These are phyloP conservation scores for Coniochaeta prunicola DNA, from an alignment of 2,329 filamentous ascomycete genomes.

Conservation along the genomic window DNA sequence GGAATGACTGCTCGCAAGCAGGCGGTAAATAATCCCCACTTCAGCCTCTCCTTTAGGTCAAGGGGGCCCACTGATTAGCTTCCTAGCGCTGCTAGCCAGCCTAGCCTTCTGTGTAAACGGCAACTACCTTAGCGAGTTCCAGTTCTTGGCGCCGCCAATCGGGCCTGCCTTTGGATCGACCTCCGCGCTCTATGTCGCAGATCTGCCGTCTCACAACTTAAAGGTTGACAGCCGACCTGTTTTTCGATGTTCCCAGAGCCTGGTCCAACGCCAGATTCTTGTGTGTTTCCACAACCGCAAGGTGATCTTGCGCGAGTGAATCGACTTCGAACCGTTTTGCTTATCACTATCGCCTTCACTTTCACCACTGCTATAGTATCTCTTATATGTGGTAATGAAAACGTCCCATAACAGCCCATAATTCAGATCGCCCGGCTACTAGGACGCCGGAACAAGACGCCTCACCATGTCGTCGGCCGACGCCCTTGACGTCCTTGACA, in stretches of 20 bases:
- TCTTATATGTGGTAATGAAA: background rate
- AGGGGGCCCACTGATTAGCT: background rate
- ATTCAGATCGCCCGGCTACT: background rate
- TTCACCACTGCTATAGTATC: background rate
- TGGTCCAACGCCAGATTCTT: background rate
- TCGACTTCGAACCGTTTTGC: background rate
- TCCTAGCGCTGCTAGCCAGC: too few relatives aligned
- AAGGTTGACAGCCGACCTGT: background rate
- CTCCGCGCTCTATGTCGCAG: background rate
- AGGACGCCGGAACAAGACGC: background rate
- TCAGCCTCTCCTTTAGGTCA: too few relatives aligned
- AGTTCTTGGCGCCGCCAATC: background rate
- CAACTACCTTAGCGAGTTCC: background rate
- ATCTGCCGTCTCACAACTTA: background rate
- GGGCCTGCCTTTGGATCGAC: background rate
- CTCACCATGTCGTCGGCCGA: conserved; percentile 3
- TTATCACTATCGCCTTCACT: background rate
- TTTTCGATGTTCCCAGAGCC: background rate
- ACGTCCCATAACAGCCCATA: background rate
- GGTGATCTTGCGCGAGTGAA: background rate
- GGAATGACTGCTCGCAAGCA: too few relatives aligned
- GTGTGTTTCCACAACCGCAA: background rate
- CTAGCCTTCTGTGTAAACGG: background rate
- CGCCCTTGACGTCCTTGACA: background rate
- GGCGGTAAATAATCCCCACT: too few relatives aligned